Conservation (phyloP, 2,329 filamentous ascomycete species). For the Penicillium sp. region DNA sequence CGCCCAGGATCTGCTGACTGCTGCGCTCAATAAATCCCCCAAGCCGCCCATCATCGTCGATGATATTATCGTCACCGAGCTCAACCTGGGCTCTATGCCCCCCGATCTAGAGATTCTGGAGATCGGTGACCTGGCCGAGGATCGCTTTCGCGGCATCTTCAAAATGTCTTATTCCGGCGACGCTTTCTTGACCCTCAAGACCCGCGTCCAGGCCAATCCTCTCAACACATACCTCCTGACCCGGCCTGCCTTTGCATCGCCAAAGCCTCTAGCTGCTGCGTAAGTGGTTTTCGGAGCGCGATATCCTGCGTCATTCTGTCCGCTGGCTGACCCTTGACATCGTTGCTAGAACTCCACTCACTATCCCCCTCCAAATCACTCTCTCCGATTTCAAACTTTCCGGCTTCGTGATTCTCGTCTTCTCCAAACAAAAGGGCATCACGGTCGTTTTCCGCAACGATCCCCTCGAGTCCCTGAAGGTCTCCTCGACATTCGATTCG, state of each 20-base stretch:
- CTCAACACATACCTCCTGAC: slow-evolving; percentile 93
- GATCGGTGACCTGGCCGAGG: slow-evolving; percentile 95
- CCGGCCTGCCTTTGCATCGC: slow-evolving; percentile 89
- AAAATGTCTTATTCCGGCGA: slow-evolving; percentile 99
- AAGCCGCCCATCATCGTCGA: slow-evolving; percentile 99
- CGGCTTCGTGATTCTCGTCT: slow-evolving; percentile 95
- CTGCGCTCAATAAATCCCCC: slow-evolving; percentile 93
- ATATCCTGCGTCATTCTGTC: not conserved
- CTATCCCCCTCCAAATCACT: slow-evolving; percentile 96
- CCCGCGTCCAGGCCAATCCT: slow-evolving; percentile 95
- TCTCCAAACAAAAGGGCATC: slow-evolving; percentile 94
- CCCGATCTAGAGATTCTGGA: slow-evolving; percentile 96
- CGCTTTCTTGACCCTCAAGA: slow-evolving; percentile 92
- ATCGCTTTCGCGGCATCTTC: slow-evolving; percentile 96
- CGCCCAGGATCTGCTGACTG: slow-evolving; percentile 90
- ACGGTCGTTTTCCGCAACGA: slow-evolving; percentile 98
- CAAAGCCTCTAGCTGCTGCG: slow-evolving; percentile 84
- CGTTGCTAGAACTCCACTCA: slow-evolving; percentile 69
- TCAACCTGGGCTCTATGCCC: slow-evolving; percentile 92
- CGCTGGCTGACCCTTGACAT: slow-evolving; percentile 14
- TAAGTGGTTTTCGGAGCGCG: slow-evolving; percentile 32
- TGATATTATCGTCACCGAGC: slow-evolving; percentile 96
- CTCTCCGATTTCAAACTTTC: slow-evolving; percentile 93
- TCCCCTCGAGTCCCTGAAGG: slow-evolving; percentile 94
- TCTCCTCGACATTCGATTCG: slow-evolving; percentile 97